These are phyloP conservation scores for Candida silvicultrix DNA, from an alignment of 805 yeast genomes.

Conservation along the genomic window DNA sequence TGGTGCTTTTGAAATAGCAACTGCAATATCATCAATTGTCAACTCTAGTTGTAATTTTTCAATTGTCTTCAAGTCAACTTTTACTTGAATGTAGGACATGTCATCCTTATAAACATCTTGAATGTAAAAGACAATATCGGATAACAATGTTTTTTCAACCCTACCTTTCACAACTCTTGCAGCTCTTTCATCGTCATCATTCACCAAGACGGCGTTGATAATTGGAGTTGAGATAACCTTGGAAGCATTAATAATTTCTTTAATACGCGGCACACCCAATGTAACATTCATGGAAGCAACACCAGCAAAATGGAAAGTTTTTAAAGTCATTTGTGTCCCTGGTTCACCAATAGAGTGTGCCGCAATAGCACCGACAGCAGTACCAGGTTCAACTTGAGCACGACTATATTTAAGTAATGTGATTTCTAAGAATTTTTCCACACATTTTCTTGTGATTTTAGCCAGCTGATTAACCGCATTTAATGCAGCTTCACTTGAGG, in stretches of 20 bases:
- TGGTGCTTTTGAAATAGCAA: slow-evolving; percentile 78
- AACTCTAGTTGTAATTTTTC: slow-evolving; percentile 87
- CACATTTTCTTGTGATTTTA: slow-evolving; percentile 56
- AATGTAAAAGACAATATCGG: slow-evolving; percentile 82
- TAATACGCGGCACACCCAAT: slow-evolving; percentile 98
- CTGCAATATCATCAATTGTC: slow-evolving; percentile 77
- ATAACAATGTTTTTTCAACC: slow-evolving; percentile 82
- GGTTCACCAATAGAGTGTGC: slow-evolving; percentile 99
- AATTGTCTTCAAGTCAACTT: slow-evolving; percentile 77
- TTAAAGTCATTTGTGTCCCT: slow-evolving; percentile 97
- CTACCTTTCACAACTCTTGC: slow-evolving; percentile 98
- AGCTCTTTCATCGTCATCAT: slow-evolving; percentile 92
- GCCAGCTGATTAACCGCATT: slow-evolving; percentile 55
- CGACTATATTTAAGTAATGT: slow-evolving; percentile 77
- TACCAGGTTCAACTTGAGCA: slow-evolving; percentile 97
- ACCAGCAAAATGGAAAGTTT: slow-evolving; percentile 98
- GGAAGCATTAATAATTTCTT: slow-evolving; percentile 96
- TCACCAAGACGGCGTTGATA: slow-evolving; percentile 88
- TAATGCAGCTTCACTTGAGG: slow-evolving; percentile 28
- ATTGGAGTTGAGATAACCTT: slow-evolving; percentile 94
- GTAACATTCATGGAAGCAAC: slow-evolving; percentile 99
- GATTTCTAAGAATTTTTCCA: slow-evolving; percentile 62
- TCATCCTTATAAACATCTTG: slow-evolving; percentile 89
- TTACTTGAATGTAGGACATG: slow-evolving; percentile 72
- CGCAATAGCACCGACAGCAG: slow-evolving; percentile 99